Evolutionary conservation across 139 green algal species (phyloP).

Genomic region (Coelastrella sp.): DNA sequence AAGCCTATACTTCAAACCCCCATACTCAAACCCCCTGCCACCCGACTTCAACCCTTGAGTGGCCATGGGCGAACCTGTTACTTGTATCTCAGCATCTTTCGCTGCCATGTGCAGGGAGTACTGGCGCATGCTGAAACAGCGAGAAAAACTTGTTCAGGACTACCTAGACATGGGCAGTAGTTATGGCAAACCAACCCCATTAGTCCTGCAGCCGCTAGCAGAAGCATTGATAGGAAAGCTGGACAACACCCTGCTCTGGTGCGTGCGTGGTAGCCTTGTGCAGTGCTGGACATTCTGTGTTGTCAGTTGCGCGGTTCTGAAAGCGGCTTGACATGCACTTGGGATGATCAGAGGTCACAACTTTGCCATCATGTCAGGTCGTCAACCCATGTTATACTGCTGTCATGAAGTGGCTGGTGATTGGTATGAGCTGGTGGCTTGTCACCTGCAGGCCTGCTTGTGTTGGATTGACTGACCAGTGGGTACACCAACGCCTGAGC

Average conservation of each 20-base stretch:
- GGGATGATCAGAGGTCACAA: too few species aligned
- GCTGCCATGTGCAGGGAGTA: neutral
- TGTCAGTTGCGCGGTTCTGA: too few species aligned
- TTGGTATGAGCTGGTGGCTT: neutral
- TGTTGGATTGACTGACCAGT: slow-evolving; percentile 91
- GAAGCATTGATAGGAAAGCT: slow-evolving; percentile 23
- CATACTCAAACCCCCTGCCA: too few species aligned
- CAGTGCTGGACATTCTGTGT: neutral
- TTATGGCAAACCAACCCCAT: slow-evolving; percentile 80
- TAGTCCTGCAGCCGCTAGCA: slow-evolving; percentile 78
- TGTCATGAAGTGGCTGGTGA: neutral
- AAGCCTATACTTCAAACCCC: too few species aligned
- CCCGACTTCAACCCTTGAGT: too few species aligned
- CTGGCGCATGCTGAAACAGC: neutral
- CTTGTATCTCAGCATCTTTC: neutral
- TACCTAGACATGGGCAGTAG: slow-evolving; percentile 71
- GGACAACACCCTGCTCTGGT: slow-evolving; percentile 79
- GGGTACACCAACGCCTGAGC: slow-evolving; percentile 81
- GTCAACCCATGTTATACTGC: too few species aligned
- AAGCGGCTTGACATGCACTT: too few species aligned
- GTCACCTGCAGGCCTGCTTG: slow-evolving; percentile 75
- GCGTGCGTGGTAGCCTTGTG: slow-evolving; percentile 1
- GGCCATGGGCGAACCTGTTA: too few species aligned
- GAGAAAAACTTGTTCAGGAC: slow-evolving; percentile 44
- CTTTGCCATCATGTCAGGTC: too few species aligned